Percentiles rank a stretch among this genome's conserved stretches.
Conservation (phyloP, 2,329 filamentous ascomycete genomes). For the Ceratocystis eucalypticola region DNA sequence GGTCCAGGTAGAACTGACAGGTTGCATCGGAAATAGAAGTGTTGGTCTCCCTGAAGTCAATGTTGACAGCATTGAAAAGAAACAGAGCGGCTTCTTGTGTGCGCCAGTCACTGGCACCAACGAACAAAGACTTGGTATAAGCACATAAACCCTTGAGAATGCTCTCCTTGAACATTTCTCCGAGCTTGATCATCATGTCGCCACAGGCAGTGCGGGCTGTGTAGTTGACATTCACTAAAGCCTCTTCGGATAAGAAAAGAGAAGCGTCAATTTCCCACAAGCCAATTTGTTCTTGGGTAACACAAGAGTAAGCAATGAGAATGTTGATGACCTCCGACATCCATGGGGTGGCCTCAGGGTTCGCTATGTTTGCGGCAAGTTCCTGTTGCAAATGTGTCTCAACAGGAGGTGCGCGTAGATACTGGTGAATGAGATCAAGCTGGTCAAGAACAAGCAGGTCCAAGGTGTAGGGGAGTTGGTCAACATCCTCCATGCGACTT, state of each 20-base stretch:
- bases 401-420: conserved; percentile 75
- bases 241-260: conserved; percentile 88
- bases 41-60: conserved; percentile 44
- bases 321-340: conserved; percentile 78
- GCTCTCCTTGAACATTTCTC: conserved; percentile 69
- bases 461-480: conserved; percentile 83
- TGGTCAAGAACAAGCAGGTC: conserved; percentile 91
- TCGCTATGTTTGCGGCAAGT: conserved; percentile 43
- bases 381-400: conserved; percentile 78
- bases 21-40: conserved; percentile 63
- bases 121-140: conserved; percentile 63
- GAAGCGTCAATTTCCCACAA: conserved; percentile 96
- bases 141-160: conserved; percentile 67
- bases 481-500: conserved; percentile 75
- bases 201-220: conserved; percentile 86
- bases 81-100: conserved; percentile 70
- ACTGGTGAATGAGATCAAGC: conserved; percentile 85
- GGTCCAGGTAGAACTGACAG: conserved; percentile 65
- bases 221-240: conserved; percentile 88
- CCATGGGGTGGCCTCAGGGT: conserved; percentile 58
- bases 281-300: conserved; percentile 83
- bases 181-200: conserved; percentile 81
- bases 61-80: conserved; percentile 54
- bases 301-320: conserved; percentile 72
- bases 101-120: conserved; percentile 42